phyloP scores from a whole-genome alignment of 306 rosid genomes.

The Amphicarpaea edgeworthii region DNA sequence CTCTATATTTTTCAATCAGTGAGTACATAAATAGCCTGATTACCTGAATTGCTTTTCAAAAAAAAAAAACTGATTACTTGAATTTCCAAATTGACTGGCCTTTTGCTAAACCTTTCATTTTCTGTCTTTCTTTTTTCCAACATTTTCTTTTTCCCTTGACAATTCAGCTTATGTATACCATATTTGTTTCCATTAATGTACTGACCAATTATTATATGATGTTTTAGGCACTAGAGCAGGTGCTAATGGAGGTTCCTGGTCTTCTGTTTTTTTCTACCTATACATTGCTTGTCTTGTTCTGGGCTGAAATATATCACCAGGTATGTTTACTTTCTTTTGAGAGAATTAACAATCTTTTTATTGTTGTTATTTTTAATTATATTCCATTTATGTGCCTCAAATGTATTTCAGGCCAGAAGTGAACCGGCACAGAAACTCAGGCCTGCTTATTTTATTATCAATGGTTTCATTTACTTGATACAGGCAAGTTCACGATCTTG shows the following conservation, averaged over 20 bases:
- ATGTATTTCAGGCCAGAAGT: conserved; percentile 73
- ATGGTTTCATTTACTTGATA: conserved; percentile 63
- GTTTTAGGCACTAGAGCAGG: conserved; percentile 65
- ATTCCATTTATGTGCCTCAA: conserved; percentile 37
- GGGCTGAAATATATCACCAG: conserved; percentile 93
- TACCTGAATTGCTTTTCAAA: no score
- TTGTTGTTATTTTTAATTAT: not conserved
- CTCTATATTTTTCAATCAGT: not conserved
- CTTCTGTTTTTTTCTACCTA: conserved; percentile 86
- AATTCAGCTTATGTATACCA: conserved; percentile 11
- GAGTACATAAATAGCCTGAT: not conserved
- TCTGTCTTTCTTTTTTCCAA: not conserved
- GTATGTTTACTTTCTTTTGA: conserved; percentile 48
- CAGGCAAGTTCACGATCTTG: conserved; percentile 57
- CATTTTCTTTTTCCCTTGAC: not conserved
- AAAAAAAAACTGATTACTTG: no score
- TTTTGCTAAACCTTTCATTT: conserved; percentile 16
- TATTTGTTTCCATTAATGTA: conserved; percentile 7
- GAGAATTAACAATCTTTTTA: conserved; percentile 2
- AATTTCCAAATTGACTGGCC: not conserved
- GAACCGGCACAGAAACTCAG: conserved; percentile 68
- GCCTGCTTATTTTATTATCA: conserved; percentile 66
- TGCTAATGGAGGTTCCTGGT: conserved; percentile 82
- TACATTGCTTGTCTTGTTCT: conserved; percentile 78
- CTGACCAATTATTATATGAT: conserved; percentile 36